Evolutionary conservation across 2,329 filamentous ascomycete species (phyloP).

Genomic region (Pseudogymnoascus sp.): DNA sequence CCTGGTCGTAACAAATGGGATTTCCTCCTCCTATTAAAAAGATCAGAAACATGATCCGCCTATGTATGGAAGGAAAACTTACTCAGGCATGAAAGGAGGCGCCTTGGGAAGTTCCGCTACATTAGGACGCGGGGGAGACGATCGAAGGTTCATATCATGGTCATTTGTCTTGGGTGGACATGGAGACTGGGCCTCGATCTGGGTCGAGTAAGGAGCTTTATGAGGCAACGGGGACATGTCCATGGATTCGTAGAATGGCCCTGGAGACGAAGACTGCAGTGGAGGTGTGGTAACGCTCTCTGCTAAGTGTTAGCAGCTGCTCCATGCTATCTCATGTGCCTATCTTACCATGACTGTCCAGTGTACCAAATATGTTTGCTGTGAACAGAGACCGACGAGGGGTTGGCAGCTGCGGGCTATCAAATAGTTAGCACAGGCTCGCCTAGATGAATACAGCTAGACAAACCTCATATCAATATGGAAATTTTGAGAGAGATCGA

Average conservation of each 20-base stretch:
- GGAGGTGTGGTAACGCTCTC: constrained; percentile 78
- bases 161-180: constrained; percentile 47
- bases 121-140: constrained; percentile 42
- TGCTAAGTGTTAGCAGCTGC: constrained; percentile 32
- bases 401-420: constrained; percentile 72
- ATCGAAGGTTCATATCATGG: constrained; percentile 44
- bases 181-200: constrained; percentile 64
- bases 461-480: constrained; percentile 87
- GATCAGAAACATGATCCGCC: constrained; percentile 15
- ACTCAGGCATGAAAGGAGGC: constrained; percentile 42
- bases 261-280: constrained; percentile 74
- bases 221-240: constrained; percentile 90
- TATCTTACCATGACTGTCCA: constrained; percentile 51
- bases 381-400: constrained; percentile 81
- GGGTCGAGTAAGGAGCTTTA: constrained; percentile 61
- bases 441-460: constrained; percentile 13
- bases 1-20: constrained; percentile 65
- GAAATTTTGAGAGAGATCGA: constrained; percentile 94
- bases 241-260: constrained; percentile 67
- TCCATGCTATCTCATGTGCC: constrained; percentile 26
- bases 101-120: constrained; percentile 41
- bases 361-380: constrained; percentile 53
- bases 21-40: constrained; percentile 50
- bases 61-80: constrained; percentile 27
- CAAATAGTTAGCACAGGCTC: constrained; percentile 32